Evolutionary conservation across 495 filamentous ascomycete genomes (phyloP), one percentile per base, ranked within the genome.

Genomic region (Penicillium manginii): DNA sequence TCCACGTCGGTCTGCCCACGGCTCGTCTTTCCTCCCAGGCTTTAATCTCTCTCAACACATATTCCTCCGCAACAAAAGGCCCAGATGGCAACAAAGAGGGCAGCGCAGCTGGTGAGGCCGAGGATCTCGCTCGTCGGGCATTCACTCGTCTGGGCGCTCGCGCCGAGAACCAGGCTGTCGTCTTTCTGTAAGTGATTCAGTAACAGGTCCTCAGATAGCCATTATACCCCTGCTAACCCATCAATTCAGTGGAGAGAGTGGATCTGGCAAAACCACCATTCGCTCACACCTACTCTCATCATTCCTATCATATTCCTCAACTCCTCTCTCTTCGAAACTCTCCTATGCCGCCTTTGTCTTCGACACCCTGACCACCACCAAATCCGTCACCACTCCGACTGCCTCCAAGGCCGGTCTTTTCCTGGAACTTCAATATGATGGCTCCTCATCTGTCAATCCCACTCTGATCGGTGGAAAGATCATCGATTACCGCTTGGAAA

Each of bases 331-430:
- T 2, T 88, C 86, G 55, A 98, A 97, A 71, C 80, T 97, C 21
- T 97, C 92, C 3, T 90, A 93, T 35, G 93, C 94, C 33, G 87
- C 92, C 12, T 98, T 96, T 70, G 83, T 97, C 22, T 97, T 98
- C 71, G 94, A 98, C 70, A 88, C 92, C 7, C 82, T 98, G 40
- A 98, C 94, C 4, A 97, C 94, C 7, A 98, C 93, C n/a, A 98
- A 98, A 78, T 96, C 93, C 17, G 83, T 91, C 18, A 97, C 93
- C 6, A 97, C 93, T 0, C 93, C 93, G 1, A 96, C 91, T 6
- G 94, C 94, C 22, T 97, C 93, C 14, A 97, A 96, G 72, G 88
- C 94, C 6, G 94, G 94, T 56, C 84, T 98, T 14, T 96, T 97
- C 66, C 90, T 91, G 70, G 94, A 98, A 65, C 79, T 98, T 26